Percentiles rank a stretch among this genome's conserved stretches.
Conservation (phyloP, 352 stramenopile species). For the Globisporangium echinulatum region DNA sequence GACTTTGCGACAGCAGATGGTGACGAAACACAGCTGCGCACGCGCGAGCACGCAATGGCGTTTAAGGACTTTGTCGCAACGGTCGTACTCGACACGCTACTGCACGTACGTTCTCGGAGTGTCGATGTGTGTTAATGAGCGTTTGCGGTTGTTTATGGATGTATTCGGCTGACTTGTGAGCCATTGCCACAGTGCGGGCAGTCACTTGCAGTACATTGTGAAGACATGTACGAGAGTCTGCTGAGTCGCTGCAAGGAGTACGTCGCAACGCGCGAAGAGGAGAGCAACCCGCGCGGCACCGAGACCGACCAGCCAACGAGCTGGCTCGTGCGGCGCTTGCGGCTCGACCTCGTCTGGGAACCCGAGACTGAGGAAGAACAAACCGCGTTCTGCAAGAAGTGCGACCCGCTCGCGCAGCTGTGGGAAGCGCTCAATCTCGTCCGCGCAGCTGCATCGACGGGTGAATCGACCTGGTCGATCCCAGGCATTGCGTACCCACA, state of each 20-base stretch:
- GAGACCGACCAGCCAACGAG: conserved; percentile 32
- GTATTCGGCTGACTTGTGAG: conserved; percentile 1
- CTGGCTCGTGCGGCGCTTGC: conserved; percentile 67
- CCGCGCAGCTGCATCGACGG: conserved; percentile 11
- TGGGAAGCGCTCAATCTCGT: conserved; percentile 58
- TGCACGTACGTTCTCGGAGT: conserved; percentile 31
- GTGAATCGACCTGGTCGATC: conserved; percentile 30
- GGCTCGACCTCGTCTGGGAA: conserved; percentile 59
- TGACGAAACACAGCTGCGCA: conserved; percentile 30
- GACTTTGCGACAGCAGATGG: conserved; percentile 40
- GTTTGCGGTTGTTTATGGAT: background rate
- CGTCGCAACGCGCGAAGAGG: conserved; percentile 51
- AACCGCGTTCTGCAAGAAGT: conserved; percentile 44
- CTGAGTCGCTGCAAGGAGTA: conserved; percentile 70
- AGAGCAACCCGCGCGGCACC: conserved; percentile 45
- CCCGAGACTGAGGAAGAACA: conserved; percentile 54
- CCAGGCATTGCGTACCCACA: conserved; percentile 53
- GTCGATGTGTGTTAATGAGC: background rate
- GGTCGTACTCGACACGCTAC: conserved; percentile 60
- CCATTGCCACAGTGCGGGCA: conserved; percentile 27
- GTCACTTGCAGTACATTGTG: conserved; percentile 27
- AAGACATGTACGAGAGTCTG: conserved; percentile 66
- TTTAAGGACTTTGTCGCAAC: conserved; percentile 78
- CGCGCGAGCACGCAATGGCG: conserved; percentile 41
- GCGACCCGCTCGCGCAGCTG: conserved; percentile 45